A percentile compares a stretch with the other conserved stretches of the same genome.
These are phyloP conservation scores for Candida sithepensis DNA, from an alignment of 805 yeast genomes.

Conservation along the genomic window DNA sequence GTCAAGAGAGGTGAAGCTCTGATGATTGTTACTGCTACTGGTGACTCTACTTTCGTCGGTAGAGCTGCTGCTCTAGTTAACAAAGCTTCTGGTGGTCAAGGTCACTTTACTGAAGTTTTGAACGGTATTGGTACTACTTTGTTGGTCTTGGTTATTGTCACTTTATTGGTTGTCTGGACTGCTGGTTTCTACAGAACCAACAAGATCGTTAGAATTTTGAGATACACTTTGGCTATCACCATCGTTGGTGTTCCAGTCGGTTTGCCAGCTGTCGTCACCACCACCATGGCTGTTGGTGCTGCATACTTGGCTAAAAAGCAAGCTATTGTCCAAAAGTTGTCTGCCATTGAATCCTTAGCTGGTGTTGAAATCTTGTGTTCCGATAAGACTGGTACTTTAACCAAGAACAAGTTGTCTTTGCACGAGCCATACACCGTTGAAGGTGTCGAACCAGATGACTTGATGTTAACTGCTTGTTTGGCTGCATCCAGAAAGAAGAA, in stretches of 20 bases:
- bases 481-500: conserved; percentile 98
- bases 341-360: conserved; percentile 95
- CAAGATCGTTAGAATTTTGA: conserved; percentile 79
- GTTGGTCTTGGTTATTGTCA: conserved; percentile 80
- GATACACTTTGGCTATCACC: conserved; percentile 93
- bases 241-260: conserved; percentile 98
- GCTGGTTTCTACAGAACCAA: conserved; percentile 93
- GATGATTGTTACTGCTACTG: conserved; percentile 92
- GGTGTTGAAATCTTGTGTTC: conserved; percentile 98
- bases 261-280: conserved; percentile 97
- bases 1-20: conserved; percentile 94
- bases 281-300: conserved; percentile 99
- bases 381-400: conserved; percentile 96
- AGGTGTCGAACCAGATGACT: conserved; percentile 93
- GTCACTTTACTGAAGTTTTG: conserved; percentile 96
- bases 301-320: conserved; percentile 96
- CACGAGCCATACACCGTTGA: conserved; percentile 97
- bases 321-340: conserved; percentile 94
- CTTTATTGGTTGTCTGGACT: conserved; percentile 86
- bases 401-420: conserved; percentile 93
- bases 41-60: conserved; percentile 94
- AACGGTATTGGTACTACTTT: conserved; percentile 95
- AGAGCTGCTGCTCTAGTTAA: conserved; percentile 95
- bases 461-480: conserved; percentile 95
- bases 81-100: conserved; percentile 88